A percentile compares a stretch with the other conserved stretches of the same genome.
Conservation (phyloP, 495 filamentous ascomycete genomes). For the Penicillium pulvis region DNA sequence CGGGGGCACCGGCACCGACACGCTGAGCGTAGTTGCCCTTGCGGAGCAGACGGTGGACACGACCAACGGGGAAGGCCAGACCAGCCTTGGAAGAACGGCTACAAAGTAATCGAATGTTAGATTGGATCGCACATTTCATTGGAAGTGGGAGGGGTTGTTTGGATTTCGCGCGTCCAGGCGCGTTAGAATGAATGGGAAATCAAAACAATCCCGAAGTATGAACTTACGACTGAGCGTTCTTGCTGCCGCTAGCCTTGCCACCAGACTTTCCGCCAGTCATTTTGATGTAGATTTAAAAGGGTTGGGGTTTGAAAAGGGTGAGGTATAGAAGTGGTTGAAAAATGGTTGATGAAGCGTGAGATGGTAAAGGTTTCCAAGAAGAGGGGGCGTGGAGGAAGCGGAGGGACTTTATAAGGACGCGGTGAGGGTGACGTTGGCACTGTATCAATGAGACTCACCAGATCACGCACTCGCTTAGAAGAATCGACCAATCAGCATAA, state of each 20-base stretch:
- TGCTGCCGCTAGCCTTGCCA: slow-evolving; percentile 95
- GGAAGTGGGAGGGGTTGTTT: neutral
- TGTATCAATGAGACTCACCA: slow-evolving; percentile 38
- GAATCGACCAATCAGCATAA: slow-evolving; percentile 42
- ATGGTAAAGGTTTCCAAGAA: slow-evolving; percentile 28
- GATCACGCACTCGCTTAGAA: slow-evolving; percentile 56
- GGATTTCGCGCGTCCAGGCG: neutral
- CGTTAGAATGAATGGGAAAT: slow-evolving; percentile 2
- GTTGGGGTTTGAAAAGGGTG: slow-evolving; percentile 28
- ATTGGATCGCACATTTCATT: neutral
- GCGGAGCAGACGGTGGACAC: slow-evolving; percentile 98
- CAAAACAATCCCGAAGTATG: slow-evolving; percentile 8
- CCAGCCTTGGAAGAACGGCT: slow-evolving; percentile 99
- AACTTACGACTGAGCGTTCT: slow-evolving; percentile 91
- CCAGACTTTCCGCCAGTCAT: slow-evolving; percentile 99
- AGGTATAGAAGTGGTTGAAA: slow-evolving; percentile 21
- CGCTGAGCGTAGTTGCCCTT: slow-evolving; percentile 99
- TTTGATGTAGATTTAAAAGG: slow-evolving; percentile 58
- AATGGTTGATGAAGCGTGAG: slow-evolving; percentile 16
- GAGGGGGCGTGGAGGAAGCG: slow-evolving; percentile 35
- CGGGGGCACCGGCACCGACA: slow-evolving; percentile 97
- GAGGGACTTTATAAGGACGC: slow-evolving; percentile 51
- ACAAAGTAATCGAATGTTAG: slow-evolving; percentile 36
- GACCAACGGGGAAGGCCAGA: slow-evolving; percentile 98
- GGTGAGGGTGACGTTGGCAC: slow-evolving; percentile 45